Evolutionary conservation across 2,329 filamentous ascomycete species (phyloP).

Genomic region (Acrocalymma vagum): DNA sequence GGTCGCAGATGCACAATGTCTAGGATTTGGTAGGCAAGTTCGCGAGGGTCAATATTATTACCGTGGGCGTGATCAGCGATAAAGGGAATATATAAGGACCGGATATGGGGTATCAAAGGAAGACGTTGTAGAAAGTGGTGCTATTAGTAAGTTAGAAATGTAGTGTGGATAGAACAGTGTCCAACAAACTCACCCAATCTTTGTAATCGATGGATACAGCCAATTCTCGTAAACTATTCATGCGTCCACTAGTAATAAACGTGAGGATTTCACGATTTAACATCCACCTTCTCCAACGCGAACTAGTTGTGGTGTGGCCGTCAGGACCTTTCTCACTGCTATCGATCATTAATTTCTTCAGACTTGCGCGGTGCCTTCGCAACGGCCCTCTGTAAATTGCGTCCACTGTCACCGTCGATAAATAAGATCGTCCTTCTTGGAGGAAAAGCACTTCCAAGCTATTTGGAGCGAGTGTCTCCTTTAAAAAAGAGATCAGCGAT

Average conservation of each 20-base stretch:
- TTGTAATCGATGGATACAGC: conserved; percentile 76
- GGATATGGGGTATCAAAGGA: conserved; percentile 73
- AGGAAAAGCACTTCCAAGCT: conserved; percentile 81
- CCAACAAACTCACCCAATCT: conserved; percentile 80
- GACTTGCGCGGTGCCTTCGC: conserved; percentile 73
- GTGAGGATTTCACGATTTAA: conserved; percentile 72
- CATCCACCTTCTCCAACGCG: conserved; percentile 74
- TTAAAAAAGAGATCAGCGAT: conserved; percentile 76
- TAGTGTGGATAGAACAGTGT: no score
- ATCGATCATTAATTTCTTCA: conserved; percentile 78
- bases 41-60: conserved; percentile 66
- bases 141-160: conserved; percentile 51
- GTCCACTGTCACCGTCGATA: conserved; percentile 71
- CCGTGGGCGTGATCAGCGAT: conserved; percentile 69
- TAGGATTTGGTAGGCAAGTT: conserved; percentile 78
- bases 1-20: conserved; percentile 80
- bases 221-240: conserved; percentile 75
- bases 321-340: conserved; percentile 66
- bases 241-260: conserved; percentile 79
- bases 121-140: conserved; percentile 81
- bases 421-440: conserved; percentile 68
- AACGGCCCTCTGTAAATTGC: conserved; percentile 75
- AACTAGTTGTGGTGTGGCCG: conserved; percentile 47
- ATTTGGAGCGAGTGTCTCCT: conserved; percentile 79
- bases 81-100: conserved; percentile 74